These are phyloP conservation scores for Pleoardoris graminearum DNA, from an alignment of 2,329 filamentous ascomycete species.

Conservation along the genomic window DNA sequence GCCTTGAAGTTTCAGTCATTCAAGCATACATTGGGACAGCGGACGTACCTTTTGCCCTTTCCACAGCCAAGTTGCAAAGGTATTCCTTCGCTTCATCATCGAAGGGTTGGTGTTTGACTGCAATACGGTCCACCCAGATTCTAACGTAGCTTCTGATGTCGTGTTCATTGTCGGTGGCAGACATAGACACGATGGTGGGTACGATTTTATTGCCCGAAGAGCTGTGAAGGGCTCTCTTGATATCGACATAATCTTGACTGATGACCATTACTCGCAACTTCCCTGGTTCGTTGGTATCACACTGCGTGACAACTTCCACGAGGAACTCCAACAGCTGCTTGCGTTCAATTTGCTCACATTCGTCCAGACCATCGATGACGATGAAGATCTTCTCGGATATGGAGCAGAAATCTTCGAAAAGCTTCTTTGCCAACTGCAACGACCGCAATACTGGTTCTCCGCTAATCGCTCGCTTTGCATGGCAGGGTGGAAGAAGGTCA, in stretches of 20 bases:
- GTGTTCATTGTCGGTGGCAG: constrained; percentile 18
- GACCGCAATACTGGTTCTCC: constrained; percentile 25
- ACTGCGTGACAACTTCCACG: constrained; percentile 14
- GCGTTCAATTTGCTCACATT: constrained; percentile 23
- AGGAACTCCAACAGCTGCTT: constrained; percentile 24
- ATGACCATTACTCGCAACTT: constrained; percentile 29
- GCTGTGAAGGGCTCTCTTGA: constrained; percentile 16
- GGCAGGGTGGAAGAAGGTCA: constrained; percentile 18
- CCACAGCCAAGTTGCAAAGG: constrained; percentile 23
- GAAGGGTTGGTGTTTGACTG: constrained; percentile 17
- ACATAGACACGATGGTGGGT: constrained; percentile 19
- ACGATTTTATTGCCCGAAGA: constrained; percentile 5
- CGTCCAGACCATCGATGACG: constrained; percentile 32
- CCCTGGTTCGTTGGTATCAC: constrained; percentile 20
- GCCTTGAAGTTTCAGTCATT: constrained; percentile 12
- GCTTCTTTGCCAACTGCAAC: constrained; percentile 15
- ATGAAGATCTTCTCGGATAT: constrained; percentile 24
- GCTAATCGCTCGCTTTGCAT: constrained; percentile 14
- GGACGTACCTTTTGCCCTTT: constrained; percentile 25
- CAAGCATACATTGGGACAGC: background rate
- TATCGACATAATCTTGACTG: constrained; percentile 32
- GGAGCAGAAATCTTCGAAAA: constrained; percentile 26
- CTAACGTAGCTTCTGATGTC: constrained; percentile 26
- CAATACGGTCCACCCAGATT: constrained; percentile 20
- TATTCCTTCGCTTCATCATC: constrained; percentile 24